A percentile compares a stretch with the other conserved stretches of the same genome.
Conservation (phyloP, 257 asterid genomes). For the Nicotiana obtusifolia region DNA sequence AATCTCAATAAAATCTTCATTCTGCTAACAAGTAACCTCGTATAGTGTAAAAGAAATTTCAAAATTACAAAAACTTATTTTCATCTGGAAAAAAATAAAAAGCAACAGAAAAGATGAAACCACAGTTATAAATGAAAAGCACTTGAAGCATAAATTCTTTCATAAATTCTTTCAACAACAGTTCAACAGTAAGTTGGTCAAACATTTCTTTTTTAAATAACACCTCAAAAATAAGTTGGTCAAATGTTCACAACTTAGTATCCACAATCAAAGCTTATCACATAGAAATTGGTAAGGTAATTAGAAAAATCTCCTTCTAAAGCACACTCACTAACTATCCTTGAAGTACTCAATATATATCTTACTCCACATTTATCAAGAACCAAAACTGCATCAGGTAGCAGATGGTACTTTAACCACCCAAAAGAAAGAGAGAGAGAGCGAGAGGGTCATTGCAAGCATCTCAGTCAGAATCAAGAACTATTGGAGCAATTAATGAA, state of each 20-base stretch:
- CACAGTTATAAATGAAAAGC: neutral
- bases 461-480: neutral
- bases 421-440: neutral
- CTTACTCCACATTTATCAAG: neutral
- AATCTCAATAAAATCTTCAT: neutral
- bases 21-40: neutral
- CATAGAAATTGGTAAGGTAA: neutral
- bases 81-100: too few species aligned
- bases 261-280: neutral
- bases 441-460: neutral
- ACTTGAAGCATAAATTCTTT: neutral
- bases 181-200: neutral
- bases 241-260: neutral
- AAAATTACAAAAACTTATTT: neutral
- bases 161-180: neutral
- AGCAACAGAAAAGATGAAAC: neutral
- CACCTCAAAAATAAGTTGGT: neutral
- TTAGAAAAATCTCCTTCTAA: neutral
- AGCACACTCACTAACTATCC: neutral
- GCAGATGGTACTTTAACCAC: neutral
- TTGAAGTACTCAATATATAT: neutral
- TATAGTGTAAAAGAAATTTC: neutral
- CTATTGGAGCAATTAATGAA: neutral
- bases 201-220: neutral
- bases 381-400: neutral